phyloP scores from a whole-genome alignment of 2,329 filamentous ascomycete species.

The Pseudogymnoascus sp. region DNA sequence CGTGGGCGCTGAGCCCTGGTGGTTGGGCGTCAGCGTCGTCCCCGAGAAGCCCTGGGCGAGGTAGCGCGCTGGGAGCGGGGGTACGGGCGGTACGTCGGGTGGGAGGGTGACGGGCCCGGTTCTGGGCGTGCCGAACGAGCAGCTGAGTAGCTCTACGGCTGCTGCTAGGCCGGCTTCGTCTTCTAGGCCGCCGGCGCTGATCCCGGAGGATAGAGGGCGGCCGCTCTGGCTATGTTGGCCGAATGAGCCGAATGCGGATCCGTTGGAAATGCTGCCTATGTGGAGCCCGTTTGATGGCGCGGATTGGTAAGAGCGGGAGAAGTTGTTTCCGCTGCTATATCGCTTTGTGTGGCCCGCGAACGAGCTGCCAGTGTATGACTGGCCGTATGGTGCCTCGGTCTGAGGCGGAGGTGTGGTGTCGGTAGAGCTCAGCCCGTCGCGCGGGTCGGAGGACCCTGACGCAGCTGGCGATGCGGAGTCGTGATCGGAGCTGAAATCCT shows the following conservation, averaged over 20 bases:
- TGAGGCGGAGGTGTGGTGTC: slow-evolving; percentile 89
- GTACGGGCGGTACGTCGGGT: slow-evolving; percentile 75
- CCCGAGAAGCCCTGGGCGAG: slow-evolving; percentile 53
- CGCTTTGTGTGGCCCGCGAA: slow-evolving; percentile 41
- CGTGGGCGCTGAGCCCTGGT: slow-evolving; percentile 49
- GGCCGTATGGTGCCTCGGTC: slow-evolving; percentile 49
- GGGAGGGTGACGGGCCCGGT: slow-evolving; percentile 58
- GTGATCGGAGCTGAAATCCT: slow-evolving; percentile 66
- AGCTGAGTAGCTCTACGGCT: slow-evolving; percentile 81
- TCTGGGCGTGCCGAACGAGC: slow-evolving; percentile 75
- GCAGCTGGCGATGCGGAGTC: slow-evolving; percentile 76
- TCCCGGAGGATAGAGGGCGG: slow-evolving; percentile 71
- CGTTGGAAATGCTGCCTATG: slow-evolving; percentile 42
- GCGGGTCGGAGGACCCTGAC: slow-evolving; percentile 71
- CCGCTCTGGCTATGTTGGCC: slow-evolving; percentile 68
- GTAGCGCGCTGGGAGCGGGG: slow-evolving; percentile 75
- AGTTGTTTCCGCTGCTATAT: slow-evolving; percentile 47
- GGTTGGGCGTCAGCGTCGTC: slow-evolving; percentile 45
- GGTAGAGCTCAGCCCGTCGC: slow-evolving; percentile 71
- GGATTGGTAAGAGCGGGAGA: slow-evolving; percentile 78
- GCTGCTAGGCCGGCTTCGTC: slow-evolving; percentile 75
- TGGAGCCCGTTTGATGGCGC: slow-evolving; percentile 46
- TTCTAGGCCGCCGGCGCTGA: slow-evolving; percentile 66
- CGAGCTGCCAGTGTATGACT: slow-evolving; percentile 35
- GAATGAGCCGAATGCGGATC: slow-evolving; percentile 37